Evolutionary conservation across 176 grass and related monocot species (phyloP).

Genomic region (Alloteropsis semialata): DNA sequence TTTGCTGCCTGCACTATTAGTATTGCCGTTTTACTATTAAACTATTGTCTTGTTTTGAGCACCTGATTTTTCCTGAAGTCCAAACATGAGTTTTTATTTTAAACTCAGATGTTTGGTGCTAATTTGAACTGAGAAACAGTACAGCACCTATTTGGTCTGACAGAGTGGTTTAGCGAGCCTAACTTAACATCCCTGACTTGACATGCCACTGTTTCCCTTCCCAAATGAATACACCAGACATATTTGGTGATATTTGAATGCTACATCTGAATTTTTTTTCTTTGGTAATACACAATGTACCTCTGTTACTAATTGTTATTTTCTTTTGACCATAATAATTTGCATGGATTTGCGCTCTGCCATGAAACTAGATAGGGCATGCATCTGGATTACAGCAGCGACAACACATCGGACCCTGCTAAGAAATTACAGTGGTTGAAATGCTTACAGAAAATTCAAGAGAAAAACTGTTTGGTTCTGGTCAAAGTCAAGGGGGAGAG

Average conservation of each 20-base stretch:
- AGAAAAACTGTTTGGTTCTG: slow-evolving; percentile 20
- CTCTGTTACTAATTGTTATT: slow-evolving; percentile 6
- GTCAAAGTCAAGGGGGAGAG: slow-evolving; percentile 71
- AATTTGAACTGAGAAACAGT: slow-evolving; percentile 22
- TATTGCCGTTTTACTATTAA: slow-evolving; percentile 1
- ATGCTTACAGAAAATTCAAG: slow-evolving; percentile 26
- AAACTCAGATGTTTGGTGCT: slow-evolving; percentile 20
- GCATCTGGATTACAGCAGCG: not conserved
- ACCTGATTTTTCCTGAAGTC: slow-evolving; percentile 21
- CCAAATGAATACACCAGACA: slow-evolving; percentile 19
- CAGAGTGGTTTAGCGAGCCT: slow-evolving; percentile 13
- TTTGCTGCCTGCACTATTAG: slow-evolving; percentile 2
- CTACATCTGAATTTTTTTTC: slow-evolving; percentile 19
- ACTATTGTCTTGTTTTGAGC: slow-evolving; percentile 14
- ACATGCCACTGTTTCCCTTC: slow-evolving; percentile 17
- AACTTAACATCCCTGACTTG: not conserved
- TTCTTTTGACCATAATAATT: slow-evolving; percentile 17
- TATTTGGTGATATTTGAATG: slow-evolving; percentile 31
- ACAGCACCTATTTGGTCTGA: slow-evolving; percentile 18
- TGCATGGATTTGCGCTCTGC: slow-evolving; percentile 29
- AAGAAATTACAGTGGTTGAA: slow-evolving; percentile 36
- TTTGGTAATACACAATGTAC: slow-evolving; percentile 20
- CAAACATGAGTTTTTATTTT: slow-evolving; percentile 16
- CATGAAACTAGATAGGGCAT: slow-evolving; percentile 14
- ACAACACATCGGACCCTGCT: slow-evolving; percentile 1